Evolutionary conservation across 257 asterid species (phyloP).

Genomic region (Solanum pimpinellifolium): DNA sequence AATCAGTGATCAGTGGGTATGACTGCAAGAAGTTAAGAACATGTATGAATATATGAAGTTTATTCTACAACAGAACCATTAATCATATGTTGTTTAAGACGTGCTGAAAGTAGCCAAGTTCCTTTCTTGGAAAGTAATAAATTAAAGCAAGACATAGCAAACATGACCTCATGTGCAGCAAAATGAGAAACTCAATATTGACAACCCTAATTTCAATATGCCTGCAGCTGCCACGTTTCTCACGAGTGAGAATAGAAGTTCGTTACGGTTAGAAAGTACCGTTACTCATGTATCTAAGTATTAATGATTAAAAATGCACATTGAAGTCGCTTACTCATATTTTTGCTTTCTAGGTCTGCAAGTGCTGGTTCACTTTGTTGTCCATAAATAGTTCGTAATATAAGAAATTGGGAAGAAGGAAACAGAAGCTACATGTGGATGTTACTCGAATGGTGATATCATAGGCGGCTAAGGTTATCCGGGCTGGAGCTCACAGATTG

Average conservation of each 20-base stretch:
- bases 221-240: not conserved
- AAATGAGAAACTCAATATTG: not conserved
- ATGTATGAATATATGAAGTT: not conserved
- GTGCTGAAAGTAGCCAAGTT: not conserved
- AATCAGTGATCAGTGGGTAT: constrained; percentile 69
- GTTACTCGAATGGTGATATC: not conserved
- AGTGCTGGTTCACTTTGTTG: not conserved
- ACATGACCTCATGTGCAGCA: not conserved
- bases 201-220: not conserved
- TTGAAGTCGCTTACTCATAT: not conserved
- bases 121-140: not conserved
- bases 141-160: not conserved
- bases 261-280: not conserved
- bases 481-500: not conserved
- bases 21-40: constrained; percentile 37
- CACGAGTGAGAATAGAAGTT: not conserved
- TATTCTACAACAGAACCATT: not conserved
- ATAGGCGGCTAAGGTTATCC: not conserved
- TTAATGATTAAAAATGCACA: not conserved
- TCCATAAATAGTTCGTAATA: not conserved
- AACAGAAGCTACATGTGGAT: not conserved
- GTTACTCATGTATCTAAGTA: not conserved
- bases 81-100: not conserved
- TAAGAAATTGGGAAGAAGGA: not conserved
- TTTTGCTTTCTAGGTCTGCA: not conserved